phyloP scores from a whole-genome alignment of 768 basidiomycete genomes.

The Tylopilus sp. region DNA sequence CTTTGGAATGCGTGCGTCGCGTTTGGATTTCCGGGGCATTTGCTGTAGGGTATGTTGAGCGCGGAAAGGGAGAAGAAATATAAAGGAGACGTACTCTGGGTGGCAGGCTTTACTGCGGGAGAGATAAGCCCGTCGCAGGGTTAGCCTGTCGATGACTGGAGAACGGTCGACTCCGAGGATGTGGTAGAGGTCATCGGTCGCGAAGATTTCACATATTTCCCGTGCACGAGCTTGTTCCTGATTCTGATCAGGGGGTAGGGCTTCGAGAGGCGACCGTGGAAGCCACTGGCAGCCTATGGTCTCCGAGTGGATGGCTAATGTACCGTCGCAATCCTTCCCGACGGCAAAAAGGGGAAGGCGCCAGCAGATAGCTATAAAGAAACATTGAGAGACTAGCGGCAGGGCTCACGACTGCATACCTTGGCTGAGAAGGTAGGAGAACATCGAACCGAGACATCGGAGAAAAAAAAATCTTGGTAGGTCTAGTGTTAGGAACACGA shows the following conservation, averaged over 20 bases:
- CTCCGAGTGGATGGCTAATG: conserved; percentile 21
- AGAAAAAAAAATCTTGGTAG: conserved; percentile 3
- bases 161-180: conserved; percentile 64
- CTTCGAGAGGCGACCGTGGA: conserved; percentile 15
- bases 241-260: conserved; percentile 1
- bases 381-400: not conserved
- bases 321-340: conserved; percentile 42
- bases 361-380: conserved; percentile 55
- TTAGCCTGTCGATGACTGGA: conserved; percentile 50
- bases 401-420: conserved; percentile 16
- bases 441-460: conserved; percentile 23
- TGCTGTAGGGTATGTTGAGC: conserved; percentile 44
- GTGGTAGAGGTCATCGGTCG: conserved; percentile 64
- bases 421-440: conserved; percentile 30
- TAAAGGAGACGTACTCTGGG: conserved; percentile 69
- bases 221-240: conserved; percentile 10
- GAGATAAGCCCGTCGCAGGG: conserved; percentile 74
- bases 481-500: not conserved
- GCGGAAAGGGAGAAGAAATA: not conserved
- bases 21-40: conserved; percentile 69
- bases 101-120: conserved; percentile 73
- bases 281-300: conserved; percentile 31
- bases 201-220: conserved; percentile 46
- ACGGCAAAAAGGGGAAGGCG: conserved; percentile 59
- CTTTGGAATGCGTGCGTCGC: conserved; percentile 86